A percentile compares a stretch with the other conserved stretches of the same genome.
These are phyloP conservation scores for Allomyces arbusculus DNA, from an alignment of 192 early-diverging fungal species.

Conservation along the genomic window DNA sequence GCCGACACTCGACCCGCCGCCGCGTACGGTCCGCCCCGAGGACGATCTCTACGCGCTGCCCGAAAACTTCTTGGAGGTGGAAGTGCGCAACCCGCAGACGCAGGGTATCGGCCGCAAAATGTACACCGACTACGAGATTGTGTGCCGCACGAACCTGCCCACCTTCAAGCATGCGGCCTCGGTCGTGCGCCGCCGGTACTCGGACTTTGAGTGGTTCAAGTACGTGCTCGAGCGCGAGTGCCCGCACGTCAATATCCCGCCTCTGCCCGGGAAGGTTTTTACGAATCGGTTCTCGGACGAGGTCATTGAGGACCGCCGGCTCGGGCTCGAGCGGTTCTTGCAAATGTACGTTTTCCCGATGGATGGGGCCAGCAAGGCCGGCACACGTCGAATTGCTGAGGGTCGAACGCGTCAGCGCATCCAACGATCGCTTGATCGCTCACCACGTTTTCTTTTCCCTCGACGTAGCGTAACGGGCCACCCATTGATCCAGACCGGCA, in stretches of 20 bases:
- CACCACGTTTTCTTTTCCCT: slow-evolving; percentile 2
- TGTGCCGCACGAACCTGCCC: slow-evolving; percentile 92
- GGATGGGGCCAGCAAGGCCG: not conserved
- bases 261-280: slow-evolving; percentile 90
- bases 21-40: not conserved
- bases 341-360: slow-evolving; percentile 52
- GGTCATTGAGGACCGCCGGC: slow-evolving; percentile 78
- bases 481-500: slow-evolving; percentile 91
- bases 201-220: slow-evolving; percentile 97
- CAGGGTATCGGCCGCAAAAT: slow-evolving; percentile 61
- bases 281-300: slow-evolving; percentile 87
- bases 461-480: slow-evolving; percentile 63
- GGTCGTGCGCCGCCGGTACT: slow-evolving; percentile 73
- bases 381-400: not conserved
- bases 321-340: slow-evolving; percentile 80
- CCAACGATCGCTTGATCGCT: not conserved
- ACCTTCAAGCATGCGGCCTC: slow-evolving; percentile 76
- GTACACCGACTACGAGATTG: slow-evolving; percentile 91
- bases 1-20: not conserved
- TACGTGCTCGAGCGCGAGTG: slow-evolving; percentile 83
- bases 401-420: slow-evolving; percentile 1
- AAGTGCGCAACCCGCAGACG: slow-evolving; percentile 72
- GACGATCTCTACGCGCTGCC: slow-evolving; percentile 52
- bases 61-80: slow-evolving; percentile 94
- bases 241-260: slow-evolving; percentile 81